phyloP scores from a whole-genome alignment of 371 early-diverging fungal genomes.

The Mucor saturninus region DNA sequence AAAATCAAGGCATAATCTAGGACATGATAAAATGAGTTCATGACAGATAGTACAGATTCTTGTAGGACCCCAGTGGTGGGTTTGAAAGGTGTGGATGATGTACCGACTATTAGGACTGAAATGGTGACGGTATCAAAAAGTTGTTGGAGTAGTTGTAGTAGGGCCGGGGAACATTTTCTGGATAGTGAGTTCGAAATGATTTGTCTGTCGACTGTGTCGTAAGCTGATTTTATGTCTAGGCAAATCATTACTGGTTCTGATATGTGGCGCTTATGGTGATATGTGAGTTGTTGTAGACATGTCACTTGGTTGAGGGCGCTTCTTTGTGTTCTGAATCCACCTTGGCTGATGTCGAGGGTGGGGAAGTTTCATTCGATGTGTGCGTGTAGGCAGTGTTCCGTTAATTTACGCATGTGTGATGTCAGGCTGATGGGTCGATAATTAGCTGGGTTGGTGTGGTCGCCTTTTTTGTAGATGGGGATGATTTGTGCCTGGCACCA shows the following conservation, averaged over 20 bases:
- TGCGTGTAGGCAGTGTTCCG: background rate
- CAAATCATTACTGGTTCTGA: constrained; percentile 21
- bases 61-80: constrained; percentile 35
- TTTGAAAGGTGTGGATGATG: background rate
- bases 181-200: constrained; percentile 8
- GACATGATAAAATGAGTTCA: too few relatives aligned
- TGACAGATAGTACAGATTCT: constrained; percentile 35
- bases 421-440: constrained; percentile 16
- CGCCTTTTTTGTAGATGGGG: constrained; percentile 30
- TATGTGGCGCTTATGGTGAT: background rate
- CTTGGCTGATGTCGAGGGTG: constrained; percentile 28
- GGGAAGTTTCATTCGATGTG: background rate
- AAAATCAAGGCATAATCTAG: too few relatives aligned
- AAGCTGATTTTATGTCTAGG: constrained; percentile 31
- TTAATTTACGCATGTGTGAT: constrained; percentile 3
- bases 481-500: constrained; percentile 36
- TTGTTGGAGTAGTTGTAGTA: constrained; percentile 10
- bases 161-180: background rate
- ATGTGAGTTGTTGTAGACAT: constrained; percentile 11
- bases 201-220: constrained; percentile 24
- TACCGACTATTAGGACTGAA: constrained; percentile 7
- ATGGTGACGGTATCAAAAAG: constrained; percentile 22
- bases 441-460: background rate
- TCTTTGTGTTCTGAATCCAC: constrained; percentile 17
- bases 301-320: constrained; percentile 20